Evolutionary conservation across 2,329 filamentous ascomycete species (phyloP), one percentile per base, ranked within the genome.

Genomic region (Penicillium concentricum): DNA sequence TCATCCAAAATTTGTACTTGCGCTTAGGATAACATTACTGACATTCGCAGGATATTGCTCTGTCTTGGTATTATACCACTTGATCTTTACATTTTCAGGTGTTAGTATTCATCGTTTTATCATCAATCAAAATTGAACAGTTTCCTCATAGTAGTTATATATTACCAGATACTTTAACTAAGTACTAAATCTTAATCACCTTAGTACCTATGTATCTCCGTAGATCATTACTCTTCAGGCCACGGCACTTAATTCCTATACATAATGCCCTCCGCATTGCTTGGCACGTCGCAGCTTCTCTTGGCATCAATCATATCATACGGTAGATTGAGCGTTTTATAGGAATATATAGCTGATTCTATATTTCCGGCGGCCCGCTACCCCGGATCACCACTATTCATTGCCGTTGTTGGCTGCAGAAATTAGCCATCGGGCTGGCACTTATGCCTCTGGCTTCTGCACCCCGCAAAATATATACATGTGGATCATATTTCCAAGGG

Each of bases 201-300:
- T 5, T 12, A 30, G 22, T 20, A 37, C 15, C 9, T 38, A 20
- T 15, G 12, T 20, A 20, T 39, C 20, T 46, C 12, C 15, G 67
- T 63, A 60, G 63, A 69, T 69, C 67, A 63, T 67, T 69, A 46
- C 66, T 67, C 26, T 61, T 61, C 63, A 61, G 49, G 66, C 56
- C 64, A 67, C 66, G 63, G 52, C 47, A 53, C 51, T 56, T 34
- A 30, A n/a, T 38, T 53, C 32, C 42, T 53, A 51, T 49, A 58
- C 38, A 45, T 38, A 5, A 15, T 18, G 24, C 39, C 18, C 5
- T 44, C 39, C 18, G 12, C 45, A 34, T 26, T 48, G 39, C 57
- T 63, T 61, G 54, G 61, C 61, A 56, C 8, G 57, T 61, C 46
- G 28, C 56, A 61, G 20, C 24, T 38, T 45, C 22, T 20, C 57